phyloP scores from a whole-genome alignment of 345 rosid genomes.

The Rhizophora apiculata region DNA sequence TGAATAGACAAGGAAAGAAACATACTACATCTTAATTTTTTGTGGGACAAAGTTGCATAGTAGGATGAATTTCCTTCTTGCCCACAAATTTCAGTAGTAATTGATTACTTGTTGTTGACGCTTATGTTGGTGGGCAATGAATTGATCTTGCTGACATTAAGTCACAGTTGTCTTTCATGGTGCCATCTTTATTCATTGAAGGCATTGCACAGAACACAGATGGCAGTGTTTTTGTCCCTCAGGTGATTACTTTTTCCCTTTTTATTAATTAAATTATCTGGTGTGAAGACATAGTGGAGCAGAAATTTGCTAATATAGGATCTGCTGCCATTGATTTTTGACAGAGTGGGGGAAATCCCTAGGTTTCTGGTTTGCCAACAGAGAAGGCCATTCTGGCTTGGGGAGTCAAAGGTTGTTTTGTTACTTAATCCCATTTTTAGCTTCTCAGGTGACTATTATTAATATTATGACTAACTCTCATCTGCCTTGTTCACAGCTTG shows the following conservation, averaged over 20 bases:
- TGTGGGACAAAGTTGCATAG: not conserved
- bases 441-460: not conserved
- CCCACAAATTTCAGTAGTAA: not conserved
- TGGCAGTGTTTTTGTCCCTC: constrained; percentile 73
- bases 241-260: constrained; percentile 30
- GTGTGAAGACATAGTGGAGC: not conserved
- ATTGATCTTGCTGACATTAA: constrained; percentile 46
- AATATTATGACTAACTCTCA: not conserved
- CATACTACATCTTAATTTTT: too few species aligned
- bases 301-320: not conserved
- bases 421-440: not conserved
- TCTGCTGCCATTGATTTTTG: constrained; percentile 7
- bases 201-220: constrained; percentile 83
- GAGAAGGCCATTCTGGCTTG: constrained; percentile 92
- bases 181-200: constrained; percentile 29
- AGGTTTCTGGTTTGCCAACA: constrained; percentile 90
- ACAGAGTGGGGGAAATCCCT: constrained; percentile 71
- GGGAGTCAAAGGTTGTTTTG: constrained; percentile 46
- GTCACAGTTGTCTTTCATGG: constrained; percentile 36
- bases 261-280: not conserved
- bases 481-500: constrained; percentile 49
- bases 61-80: not conserved
- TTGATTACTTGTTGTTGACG: constrained; percentile 52
- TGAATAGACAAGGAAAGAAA: too few species aligned
- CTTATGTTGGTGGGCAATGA: constrained; percentile 65